Conservation (phyloP, 2,329 filamentous ascomycete genomes). For the Claviceps monticola region DNA sequence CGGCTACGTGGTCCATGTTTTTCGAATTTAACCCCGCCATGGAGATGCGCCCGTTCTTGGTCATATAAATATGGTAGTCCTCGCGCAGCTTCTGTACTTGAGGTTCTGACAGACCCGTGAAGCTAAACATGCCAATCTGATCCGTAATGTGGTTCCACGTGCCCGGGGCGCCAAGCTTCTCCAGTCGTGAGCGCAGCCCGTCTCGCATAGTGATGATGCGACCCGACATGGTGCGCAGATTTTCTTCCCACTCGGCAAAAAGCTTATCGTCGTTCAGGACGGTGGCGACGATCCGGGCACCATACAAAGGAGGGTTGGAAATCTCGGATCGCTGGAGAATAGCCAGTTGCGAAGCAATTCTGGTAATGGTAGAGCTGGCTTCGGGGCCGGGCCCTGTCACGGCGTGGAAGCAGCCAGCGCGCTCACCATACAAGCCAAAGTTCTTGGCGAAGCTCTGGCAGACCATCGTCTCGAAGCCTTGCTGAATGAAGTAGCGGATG, state of each 20-base stretch:
- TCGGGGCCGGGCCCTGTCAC: constrained; percentile 61
- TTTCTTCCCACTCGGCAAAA: constrained; percentile 84
- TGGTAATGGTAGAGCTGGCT: constrained; percentile 42
- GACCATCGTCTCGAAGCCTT: constrained; percentile 78
- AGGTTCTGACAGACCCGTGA: constrained; percentile 62
- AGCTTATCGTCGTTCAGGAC: constrained; percentile 72
- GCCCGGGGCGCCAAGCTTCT: constrained; percentile 73
- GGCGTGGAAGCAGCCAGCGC: constrained; percentile 91
- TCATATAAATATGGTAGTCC: constrained; percentile 74
- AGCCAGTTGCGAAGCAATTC: constrained; percentile 77
- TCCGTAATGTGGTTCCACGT: constrained; percentile 96
- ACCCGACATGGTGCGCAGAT: constrained; percentile 86
- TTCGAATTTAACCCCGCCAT: constrained; percentile 94
- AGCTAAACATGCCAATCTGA: constrained; percentile 99
- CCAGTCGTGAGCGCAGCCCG: constrained; percentile 63
- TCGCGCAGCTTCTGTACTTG: constrained; percentile 59
- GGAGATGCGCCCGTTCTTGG: constrained; percentile 94
- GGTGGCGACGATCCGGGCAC: constrained; percentile 72
- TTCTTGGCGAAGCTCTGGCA: constrained; percentile 97
- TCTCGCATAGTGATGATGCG: constrained; percentile 88
- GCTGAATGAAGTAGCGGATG: constrained; percentile 86
- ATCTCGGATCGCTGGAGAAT: constrained; percentile 96
- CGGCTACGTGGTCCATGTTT: constrained; percentile 88
- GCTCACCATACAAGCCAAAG: constrained; percentile 93
- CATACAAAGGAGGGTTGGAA: constrained; percentile 90